phyloP scores from a whole-genome alignment of 768 basidiomycete genomes.

The Boletus sp. region DNA sequence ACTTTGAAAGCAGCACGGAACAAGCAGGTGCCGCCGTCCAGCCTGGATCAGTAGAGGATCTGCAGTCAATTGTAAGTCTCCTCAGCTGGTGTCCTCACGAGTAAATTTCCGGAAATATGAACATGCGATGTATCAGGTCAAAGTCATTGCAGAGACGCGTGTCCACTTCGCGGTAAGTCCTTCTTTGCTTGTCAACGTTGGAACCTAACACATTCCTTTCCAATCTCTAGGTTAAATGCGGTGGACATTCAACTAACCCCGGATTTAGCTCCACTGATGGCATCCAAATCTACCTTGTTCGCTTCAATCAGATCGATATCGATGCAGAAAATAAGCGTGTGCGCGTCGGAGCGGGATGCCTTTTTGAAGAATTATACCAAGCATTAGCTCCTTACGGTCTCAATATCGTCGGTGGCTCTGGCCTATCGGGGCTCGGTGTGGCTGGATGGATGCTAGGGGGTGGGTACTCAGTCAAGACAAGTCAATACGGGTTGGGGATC shows the following conservation, averaged over 20 bases:
- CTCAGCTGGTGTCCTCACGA: too few relatives aligned
- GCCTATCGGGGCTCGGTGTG: conserved; percentile 28
- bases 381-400: conserved; percentile 5
- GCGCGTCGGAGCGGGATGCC: conserved; percentile 27
- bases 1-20: too few relatives aligned
- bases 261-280: conserved; percentile 34
- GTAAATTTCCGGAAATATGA: too few relatives aligned
- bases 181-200: neutral
- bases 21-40: neutral
- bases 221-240: conserved; percentile 29
- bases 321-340: conserved; percentile 4
- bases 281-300: conserved; percentile 28
- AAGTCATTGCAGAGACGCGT: conserved; percentile 2
- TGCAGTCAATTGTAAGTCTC: neutral
- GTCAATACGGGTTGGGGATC: conserved; percentile 9
- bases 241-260: conserved; percentile 26
- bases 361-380: conserved; percentile 31
- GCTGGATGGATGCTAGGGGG: conserved; percentile 10
- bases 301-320: conserved; percentile 23
- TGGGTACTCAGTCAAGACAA: too few relatives aligned
- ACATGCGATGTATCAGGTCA: too few relatives aligned
- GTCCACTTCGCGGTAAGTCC: conserved; percentile 14
- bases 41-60: conserved; percentile 10
- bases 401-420: conserved; percentile 27
- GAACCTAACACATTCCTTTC: too few relatives aligned